These are phyloP conservation scores for Dillenia turbinata DNA, from an alignment of 164 flowering plant genomes.

Conservation along the genomic window DNA sequence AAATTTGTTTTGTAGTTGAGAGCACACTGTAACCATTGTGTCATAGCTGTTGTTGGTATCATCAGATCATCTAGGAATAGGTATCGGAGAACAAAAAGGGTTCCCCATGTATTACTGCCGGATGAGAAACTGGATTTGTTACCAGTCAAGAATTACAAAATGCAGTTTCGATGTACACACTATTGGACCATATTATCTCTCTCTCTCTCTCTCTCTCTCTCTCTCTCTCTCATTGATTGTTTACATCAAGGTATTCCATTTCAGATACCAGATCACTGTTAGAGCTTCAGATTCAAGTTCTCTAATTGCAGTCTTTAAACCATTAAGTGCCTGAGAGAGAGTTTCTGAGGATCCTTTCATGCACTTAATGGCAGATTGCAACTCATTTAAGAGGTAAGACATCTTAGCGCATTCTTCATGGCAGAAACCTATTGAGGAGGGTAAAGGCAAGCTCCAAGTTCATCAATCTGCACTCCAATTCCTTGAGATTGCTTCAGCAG, in stretches of 20 bases:
- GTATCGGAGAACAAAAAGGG: too few relatives aligned
- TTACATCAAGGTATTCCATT: constrained; percentile 46
- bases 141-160: too few relatives aligned
- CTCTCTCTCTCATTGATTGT: background rate
- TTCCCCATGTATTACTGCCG: too few relatives aligned
- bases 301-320: constrained; percentile 36
- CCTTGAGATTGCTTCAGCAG: constrained; percentile 52
- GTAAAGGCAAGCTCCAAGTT: constrained; percentile 86
- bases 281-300: constrained; percentile 30
- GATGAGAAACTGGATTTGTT: too few relatives aligned
- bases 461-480: constrained; percentile 70
- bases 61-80: too few relatives aligned
- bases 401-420: constrained; percentile 47
- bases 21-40: too few relatives aligned
- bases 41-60: too few relatives aligned
- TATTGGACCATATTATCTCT: too few relatives aligned
- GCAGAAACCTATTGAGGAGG: constrained; percentile 77
- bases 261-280: constrained; percentile 24
- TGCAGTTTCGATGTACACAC: too few relatives aligned
- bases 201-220: too few relatives aligned
- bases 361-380: constrained; percentile 30
- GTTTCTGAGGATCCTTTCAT: constrained; percentile 37
- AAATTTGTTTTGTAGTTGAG: too few relatives aligned
- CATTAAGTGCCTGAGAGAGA: constrained; percentile 44
- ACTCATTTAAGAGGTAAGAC: constrained; percentile 21